Base-by-base conservation (phyloP, 495 filamentous ascomycete genomes). In the Aspergillus asperescens region DNA sequence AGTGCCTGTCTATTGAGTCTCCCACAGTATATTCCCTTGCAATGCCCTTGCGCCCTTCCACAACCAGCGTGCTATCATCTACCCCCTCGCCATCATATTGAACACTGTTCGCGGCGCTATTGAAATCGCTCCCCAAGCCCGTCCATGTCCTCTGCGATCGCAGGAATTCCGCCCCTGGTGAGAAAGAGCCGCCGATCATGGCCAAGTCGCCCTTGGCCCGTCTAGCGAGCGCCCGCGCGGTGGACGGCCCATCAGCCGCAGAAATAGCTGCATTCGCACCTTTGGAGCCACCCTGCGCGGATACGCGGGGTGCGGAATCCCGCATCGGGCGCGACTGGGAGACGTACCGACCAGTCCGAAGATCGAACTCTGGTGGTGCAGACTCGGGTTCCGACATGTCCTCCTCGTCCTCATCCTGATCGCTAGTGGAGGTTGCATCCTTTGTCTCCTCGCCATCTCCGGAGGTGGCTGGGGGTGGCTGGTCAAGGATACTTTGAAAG, bases 21-120 rank as follows among this genome's bases (percentile, higher is more conserved):
- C 87, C 89, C 50, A 93, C 83, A 0, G 74, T 82, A 76, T 99
- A 99, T 1, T 92, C 94, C 62, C 87, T 86, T 38, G 93, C 93
- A 48, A 96, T 82, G 9, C 94, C 94, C 58, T 84, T 86, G 64
- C 89, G 84, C 22, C 93, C 93, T 66, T 94, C 83, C 64, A 95
- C 87, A 48, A 90, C 76, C 29, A 68, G 46, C 7, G 81, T 80
- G 18, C 80, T 78, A 31, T 74, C 68, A 12, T 53, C 59, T 24
- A 50, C 38, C 12, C 25, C 74, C 10, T 80, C 76, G 8, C 85
- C 80, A 35, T 86, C 82, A 59, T 89, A 84, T 42, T 73, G 74
- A 24, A 84, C 77, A 35, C 78, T 76, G 53, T 29, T 49, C 22
- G 46, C 32, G 1, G 46, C 46, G 32, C 24, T 47, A 54, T 54